Evolutionary conservation across 2,329 filamentous ascomycete species (phyloP).

Genomic region (Aspergillus viridinutans): DNA sequence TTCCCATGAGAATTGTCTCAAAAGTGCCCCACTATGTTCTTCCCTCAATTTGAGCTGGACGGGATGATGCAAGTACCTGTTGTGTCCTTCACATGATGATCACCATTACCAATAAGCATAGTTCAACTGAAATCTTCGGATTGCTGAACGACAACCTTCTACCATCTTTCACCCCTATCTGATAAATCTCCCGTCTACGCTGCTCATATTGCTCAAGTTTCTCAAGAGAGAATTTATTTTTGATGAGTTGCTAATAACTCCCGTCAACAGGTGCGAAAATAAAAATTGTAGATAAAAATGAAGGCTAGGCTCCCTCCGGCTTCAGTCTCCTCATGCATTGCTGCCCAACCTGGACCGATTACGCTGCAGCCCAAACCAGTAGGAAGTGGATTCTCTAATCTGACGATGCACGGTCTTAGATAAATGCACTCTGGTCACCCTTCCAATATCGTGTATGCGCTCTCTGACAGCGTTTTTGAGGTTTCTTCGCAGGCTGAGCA

Average conservation of each 20-base stretch:
- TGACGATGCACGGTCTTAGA: neutral
- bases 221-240: conserved; percentile 1
- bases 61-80: neutral
- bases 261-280: neutral
- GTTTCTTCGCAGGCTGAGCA: neutral
- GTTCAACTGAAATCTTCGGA: conserved; percentile 42
- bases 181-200: conserved; percentile 17
- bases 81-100: conserved; percentile 29
- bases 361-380: neutral
- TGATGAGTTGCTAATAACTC: conserved; percentile 9
- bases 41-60: neutral
- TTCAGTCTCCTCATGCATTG: conserved; percentile 20
- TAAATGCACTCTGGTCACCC: neutral
- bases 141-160: conserved; percentile 39
- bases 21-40: neutral
- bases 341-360: conserved; percentile 30
- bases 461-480: neutral
- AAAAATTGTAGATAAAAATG: neutral
- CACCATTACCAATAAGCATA: conserved; percentile 37
- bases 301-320: neutral
- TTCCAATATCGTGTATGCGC: neutral
- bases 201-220: conserved; percentile 9
- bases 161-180: conserved; percentile 37
- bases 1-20: neutral
- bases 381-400: neutral